Evolutionary conservation across 345 rosid genomes (phyloP), one percentile per base, ranked within the genome.

Genomic region (Acer yangbiense): DNA sequence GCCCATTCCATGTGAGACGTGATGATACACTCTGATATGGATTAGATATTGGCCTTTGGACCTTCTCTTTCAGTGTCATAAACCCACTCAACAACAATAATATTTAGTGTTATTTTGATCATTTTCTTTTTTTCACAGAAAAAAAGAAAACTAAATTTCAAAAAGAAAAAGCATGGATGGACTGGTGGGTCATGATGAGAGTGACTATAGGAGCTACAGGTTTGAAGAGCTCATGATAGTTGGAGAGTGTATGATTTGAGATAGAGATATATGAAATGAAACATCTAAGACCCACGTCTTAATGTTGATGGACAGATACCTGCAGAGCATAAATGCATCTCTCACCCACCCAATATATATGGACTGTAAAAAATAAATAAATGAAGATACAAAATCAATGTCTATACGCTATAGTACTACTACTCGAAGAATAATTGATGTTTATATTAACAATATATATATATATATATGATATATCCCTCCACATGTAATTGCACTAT

Each of bases 261-360:
- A 65, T 18, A 50, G 32, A 43, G 71, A 35, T 35, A 35, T 35
- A 4, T 35, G 39, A 35, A 35, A 35, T 35, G 39, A 10, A 68
- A 73, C 76, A 68, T 65, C 61, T 54, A 21, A 80, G 78, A 75
- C 78, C 82, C 80, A 74, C 82, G 16, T 76, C 65, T 65, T 81
- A 73, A 81, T 65, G 71, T 60, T 43, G 79, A 73, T 73, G 41
- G 75, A 66, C 77, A 17, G 65, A 27, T 70, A 46, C 44, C 84
- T 81, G 75, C 72, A 71, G 9, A 21, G 55, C 52, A 69, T 84
- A 41, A 84, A 79, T 84, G 85, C 79, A 41, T 68, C 69, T 57
- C 79, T 69, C 57, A 29, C 70, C 46, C 55, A 69, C 46, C 61
- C 70, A 46, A 16, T 39, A 69, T 43, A 20, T 25, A 69, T 54